phyloP scores from a whole-genome alignment of 2,329 filamentous ascomycete genomes.

The Pestalotiopsis sp. region DNA sequence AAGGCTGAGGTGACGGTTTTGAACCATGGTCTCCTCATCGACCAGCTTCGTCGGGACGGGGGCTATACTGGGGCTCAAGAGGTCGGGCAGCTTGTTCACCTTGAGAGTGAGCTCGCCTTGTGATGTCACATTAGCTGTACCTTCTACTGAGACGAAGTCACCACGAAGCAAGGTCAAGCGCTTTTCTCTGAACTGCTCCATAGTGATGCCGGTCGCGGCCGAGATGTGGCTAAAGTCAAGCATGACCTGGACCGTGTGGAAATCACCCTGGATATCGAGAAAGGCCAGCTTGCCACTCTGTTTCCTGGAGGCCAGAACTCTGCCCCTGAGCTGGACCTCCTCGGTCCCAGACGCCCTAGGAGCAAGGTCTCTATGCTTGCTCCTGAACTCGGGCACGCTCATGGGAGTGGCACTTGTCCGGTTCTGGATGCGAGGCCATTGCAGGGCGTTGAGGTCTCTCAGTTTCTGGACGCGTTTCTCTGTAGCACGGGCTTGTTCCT shows the following conservation, averaged over 20 bases:
- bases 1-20: slow-evolving; percentile 83
- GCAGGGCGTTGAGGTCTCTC: slow-evolving; percentile 44
- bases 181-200: slow-evolving; percentile 56
- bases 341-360: slow-evolving; percentile 19
- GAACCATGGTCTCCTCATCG: slow-evolving; percentile 70
- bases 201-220: slow-evolving; percentile 34
- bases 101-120: slow-evolving; percentile 77
- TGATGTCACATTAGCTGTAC: slow-evolving; percentile 66
- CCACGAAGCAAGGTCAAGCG: slow-evolving; percentile 72
- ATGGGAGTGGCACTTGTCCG: slow-evolving; percentile 30
- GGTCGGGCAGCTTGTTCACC: slow-evolving; percentile 65
- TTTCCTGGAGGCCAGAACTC: slow-evolving; percentile 29
- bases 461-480: slow-evolving; percentile 52
- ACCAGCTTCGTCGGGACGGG: slow-evolving; percentile 71
- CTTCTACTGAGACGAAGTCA: slow-evolving; percentile 69
- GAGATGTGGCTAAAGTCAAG: slow-evolving; percentile 59
- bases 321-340: slow-evolving; percentile 31
- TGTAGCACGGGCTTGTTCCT: slow-evolving; percentile 15
- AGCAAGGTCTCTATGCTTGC: slow-evolving; percentile 30
- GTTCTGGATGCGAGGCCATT: slow-evolving; percentile 55
- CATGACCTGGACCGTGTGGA: slow-evolving; percentile 73
- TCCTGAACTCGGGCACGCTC: slow-evolving; percentile 37
- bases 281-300: slow-evolving; percentile 78
- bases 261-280: slow-evolving; percentile 75
- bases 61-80: slow-evolving; percentile 78